Evolutionary conservation across 139 green algal genomes (phyloP).

Genomic region (Tetratostichococcus sp.): DNA sequence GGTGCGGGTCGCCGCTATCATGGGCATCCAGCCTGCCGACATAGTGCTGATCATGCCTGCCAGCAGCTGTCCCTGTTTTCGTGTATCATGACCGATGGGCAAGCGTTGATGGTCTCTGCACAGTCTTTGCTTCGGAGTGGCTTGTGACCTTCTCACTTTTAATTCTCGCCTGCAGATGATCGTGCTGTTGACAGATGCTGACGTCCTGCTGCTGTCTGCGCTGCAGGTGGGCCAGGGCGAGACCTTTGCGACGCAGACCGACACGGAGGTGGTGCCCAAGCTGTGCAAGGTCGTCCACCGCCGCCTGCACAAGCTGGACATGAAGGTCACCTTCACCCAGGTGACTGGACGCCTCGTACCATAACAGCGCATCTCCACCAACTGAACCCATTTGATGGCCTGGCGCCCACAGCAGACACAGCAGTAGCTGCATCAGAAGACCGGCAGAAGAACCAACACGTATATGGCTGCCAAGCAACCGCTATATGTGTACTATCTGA

Average conservation of each 20-base stretch:
- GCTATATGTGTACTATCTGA: too few relatives aligned
- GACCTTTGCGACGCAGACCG: slow-evolving; percentile 92
- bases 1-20: slow-evolving; percentile 21
- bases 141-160: neutral
- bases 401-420: too few relatives aligned
- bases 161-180: neutral
- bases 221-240: slow-evolving; percentile 78
- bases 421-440: too few relatives aligned
- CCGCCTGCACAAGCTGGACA: slow-evolving; percentile 32
- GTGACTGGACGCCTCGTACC: slow-evolving; percentile 16
- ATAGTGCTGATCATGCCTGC: too few relatives aligned
- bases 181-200: neutral
- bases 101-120: too few relatives aligned
- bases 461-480: too few relatives aligned
- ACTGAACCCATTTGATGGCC: too few relatives aligned
- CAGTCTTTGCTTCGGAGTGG: neutral
- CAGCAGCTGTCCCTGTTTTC: too few relatives aligned
- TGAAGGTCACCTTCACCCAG: slow-evolving; percentile 59
- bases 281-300: slow-evolving; percentile 90
- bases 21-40: neutral
- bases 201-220: too few relatives aligned
- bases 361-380: too few relatives aligned
- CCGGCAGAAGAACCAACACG: too few relatives aligned
- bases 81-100: too few relatives aligned
- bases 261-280: slow-evolving; percentile 99